phyloP scores from a whole-genome alignment of 2,329 filamentous ascomycete genomes.

The Talaromyces sp. region DNA sequence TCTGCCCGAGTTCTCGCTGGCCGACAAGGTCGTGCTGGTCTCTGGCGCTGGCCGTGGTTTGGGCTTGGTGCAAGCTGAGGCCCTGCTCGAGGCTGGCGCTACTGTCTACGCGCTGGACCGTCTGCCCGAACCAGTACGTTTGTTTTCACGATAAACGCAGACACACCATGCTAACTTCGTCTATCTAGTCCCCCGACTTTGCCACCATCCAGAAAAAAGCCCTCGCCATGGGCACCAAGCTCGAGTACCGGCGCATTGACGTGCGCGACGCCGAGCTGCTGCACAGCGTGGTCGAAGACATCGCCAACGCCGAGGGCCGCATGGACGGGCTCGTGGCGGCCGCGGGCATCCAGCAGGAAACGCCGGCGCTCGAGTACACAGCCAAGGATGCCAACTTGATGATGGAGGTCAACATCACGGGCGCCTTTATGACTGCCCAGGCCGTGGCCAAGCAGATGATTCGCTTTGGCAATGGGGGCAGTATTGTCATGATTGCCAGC shows the following conservation, averaged over 20 bases:
- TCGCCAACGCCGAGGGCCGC: conserved; percentile 64
- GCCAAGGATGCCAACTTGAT: conserved; percentile 58
- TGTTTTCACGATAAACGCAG: not conserved
- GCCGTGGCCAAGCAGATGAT: conserved; percentile 62
- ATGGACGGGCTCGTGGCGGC: conserved; percentile 75
- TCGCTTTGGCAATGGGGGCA: conserved; percentile 54
- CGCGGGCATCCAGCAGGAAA: conserved; percentile 73
- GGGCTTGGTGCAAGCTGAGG: conserved; percentile 69
- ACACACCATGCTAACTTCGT: conserved; percentile 18
- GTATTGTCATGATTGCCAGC: conserved; percentile 58
- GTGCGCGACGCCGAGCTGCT: conserved; percentile 67
- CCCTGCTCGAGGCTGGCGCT: conserved; percentile 69
- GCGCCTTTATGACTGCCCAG: conserved; percentile 59
- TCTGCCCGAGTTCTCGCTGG: conserved; percentile 71
- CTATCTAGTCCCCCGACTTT: conserved; percentile 53
- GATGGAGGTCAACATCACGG: conserved; percentile 59
- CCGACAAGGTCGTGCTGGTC: conserved; percentile 64
- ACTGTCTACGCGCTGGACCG: conserved; percentile 46
- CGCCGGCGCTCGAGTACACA: conserved; percentile 71
- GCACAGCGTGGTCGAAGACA: conserved; percentile 61
- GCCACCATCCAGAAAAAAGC: conserved; percentile 60
- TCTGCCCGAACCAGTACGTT: conserved; percentile 33
- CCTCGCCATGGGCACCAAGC: conserved; percentile 58
- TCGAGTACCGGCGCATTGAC: conserved; percentile 74
- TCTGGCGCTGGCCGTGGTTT: conserved; percentile 68